Evolutionary conservation across 345 rosid genomes (phyloP), one percentile per base, ranked within the genome.

Genomic region (Hirschfeldia incana): DNA sequence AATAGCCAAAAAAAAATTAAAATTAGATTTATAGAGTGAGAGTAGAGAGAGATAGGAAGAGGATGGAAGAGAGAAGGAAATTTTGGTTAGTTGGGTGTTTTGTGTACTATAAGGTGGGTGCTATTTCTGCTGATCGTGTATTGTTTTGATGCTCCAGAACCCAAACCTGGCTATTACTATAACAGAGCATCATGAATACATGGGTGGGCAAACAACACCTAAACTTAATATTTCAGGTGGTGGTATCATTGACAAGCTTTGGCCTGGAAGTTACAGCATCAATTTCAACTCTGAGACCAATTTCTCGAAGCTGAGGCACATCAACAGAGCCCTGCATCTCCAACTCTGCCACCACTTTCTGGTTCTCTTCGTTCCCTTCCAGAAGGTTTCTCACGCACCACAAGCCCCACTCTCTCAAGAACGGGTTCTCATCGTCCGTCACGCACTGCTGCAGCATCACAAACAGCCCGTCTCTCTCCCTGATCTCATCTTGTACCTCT

Each of bases 331-430:
- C 95, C 83, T 86, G 92, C 70, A 90, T 78, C 87, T 92, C 91
- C 87, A 91, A 84, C 44, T 88, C 93, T 4, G 89, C 87, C 0
- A 90, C 90, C 2, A 69, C 81, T 57, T 78, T 76, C 76, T 92
- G 91, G 83, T 91, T 92, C 72, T 88, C 90, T 34, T 70, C 44
- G 79, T 92, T 92, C 67, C 94, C 92, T 82, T 91, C 93, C 79
- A 91, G 67, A 57, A 92, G 29, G 76, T 92, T 92, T 80, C 94
- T 88, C 66, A 85, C 64, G 4, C 87, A 72, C 95, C 91, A 94
- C 66, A 94, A 87, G 10, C 94, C 91, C 98, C 97, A 92, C 78
- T 92, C 98, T 73, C 94, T 91, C 77, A 90, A 59, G 80, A 85
- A 92, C 0, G 88, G 90, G 83, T 92, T 92, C 8, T 90, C 91